Base-by-base conservation (phyloP, 345 rosid genomes). In the Dovyalis caffra region DNA sequence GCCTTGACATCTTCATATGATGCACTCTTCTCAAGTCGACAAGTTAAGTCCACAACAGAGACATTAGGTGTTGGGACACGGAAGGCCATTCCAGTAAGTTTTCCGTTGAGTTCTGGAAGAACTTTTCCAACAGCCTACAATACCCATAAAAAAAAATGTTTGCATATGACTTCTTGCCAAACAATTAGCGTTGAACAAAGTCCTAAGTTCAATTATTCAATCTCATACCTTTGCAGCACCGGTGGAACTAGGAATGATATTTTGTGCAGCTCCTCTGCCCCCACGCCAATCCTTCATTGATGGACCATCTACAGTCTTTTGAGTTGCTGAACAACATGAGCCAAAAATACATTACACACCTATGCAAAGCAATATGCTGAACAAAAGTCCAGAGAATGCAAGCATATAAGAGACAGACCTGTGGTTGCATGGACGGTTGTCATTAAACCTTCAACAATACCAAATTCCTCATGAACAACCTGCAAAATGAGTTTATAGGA, bases 281-380 rank as follows among this genome's bases (percentile, higher is more conserved):
- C 99, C 99, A 83, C 98, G 81, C 99, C 99, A 96, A 81, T 96
- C 99, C 86, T 96, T 96, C 94, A 80, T 90, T 33, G 99, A 96
- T 67, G 98, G 98, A 29, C 98, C 98, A 83, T 96, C 99, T 23
- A 96, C 99, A 37, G 99, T 88, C 84, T 96, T 96, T 78, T 96
- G 99, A 60, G 98, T 96, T 37, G 99, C 99, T 96, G 89, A 71
- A 85, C 64, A 74, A 65, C 26, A 64, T 66, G 78, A 64, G 78
- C 5, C 47, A 75, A 7, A 47, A 82, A 35, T 71, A 70, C 33
- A 56, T 83, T 69, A 79, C 6, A 60, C 10, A 33, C 33, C 5
- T 8, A 23, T 3, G 33, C 31, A 69, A 51, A 21, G 61, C 31
- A 21, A 69, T 68, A 25, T n/a, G 49, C 32, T 28, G 18, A 62